Percentiles rank a stretch among this genome's conserved stretches.
phyloP scores from a whole-genome alignment of 176 grass and related monocot genomes.

The Musa beccarii region DNA sequence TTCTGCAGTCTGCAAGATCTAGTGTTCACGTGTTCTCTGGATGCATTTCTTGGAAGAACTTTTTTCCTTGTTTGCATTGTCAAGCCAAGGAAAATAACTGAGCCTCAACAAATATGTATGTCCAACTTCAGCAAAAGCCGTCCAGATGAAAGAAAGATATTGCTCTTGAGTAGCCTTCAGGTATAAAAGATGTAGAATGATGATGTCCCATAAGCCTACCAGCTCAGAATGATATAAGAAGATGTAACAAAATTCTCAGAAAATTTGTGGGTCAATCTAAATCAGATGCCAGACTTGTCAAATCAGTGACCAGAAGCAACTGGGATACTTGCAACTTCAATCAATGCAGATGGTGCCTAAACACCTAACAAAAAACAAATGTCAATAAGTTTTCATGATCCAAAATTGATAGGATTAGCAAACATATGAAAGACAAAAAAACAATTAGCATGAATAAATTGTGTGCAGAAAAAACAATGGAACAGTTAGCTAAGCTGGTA shows the following conservation, averaged over 20 bases:
- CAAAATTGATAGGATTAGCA: not conserved
- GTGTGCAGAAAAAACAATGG: not conserved
- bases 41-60: constrained; percentile 39
- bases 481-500: not conserved
- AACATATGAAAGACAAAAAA: not conserved
- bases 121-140: not conserved
- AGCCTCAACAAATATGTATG: not conserved
- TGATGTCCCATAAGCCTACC: not conserved
- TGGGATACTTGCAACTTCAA: not conserved
- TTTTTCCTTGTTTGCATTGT: constrained; percentile 82
- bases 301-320: not conserved
- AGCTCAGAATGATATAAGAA: not conserved
- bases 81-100: constrained; percentile 18
- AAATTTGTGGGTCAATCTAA: constrained; percentile 2
- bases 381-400: not conserved
- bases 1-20: constrained; percentile 37
- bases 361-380: not conserved
- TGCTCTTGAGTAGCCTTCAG: not conserved
- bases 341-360: too few species aligned
- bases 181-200: not conserved
- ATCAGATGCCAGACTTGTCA: not conserved
- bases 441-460: not conserved
- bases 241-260: too few species aligned
- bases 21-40: constrained; percentile 32
- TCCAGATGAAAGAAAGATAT: constrained; percentile 1